A percentile compares a stretch with the other conserved stretches of the same genome.
Conservation (phyloP, 2,329 filamentous ascomycete genomes). For the Colletotrichum horii region DNA sequence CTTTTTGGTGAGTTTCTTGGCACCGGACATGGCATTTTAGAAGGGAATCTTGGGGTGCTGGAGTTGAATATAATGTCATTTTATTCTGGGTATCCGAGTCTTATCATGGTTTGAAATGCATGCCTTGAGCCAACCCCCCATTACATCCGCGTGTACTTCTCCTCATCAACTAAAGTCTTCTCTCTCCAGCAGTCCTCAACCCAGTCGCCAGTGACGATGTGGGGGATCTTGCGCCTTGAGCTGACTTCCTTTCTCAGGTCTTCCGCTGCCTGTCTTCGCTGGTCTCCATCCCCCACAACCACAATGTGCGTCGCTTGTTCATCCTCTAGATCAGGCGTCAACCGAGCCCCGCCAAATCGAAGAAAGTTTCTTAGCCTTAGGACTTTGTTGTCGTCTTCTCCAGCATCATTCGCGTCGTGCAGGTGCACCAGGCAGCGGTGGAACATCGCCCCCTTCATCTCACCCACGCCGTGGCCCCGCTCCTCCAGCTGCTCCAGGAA, state of each 20-base stretch:
- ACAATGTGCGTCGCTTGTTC: conserved; percentile 75
- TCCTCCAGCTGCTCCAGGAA: conserved; percentile 63
- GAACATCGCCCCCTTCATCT: conserved; percentile 59
- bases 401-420: conserved; percentile 23
- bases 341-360: conserved; percentile 70
- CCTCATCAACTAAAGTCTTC: conserved; percentile 80
- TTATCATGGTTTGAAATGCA: background rate
- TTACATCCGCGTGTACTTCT: conserved; percentile 51
- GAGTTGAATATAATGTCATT: conserved; percentile 1
- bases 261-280: conserved; percentile 39
- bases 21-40: background rate
- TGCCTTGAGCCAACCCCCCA: background rate
- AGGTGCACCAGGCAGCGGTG: conserved; percentile 49
- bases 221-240: conserved; percentile 58
- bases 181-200: conserved; percentile 81
- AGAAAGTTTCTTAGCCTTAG: conserved; percentile 59
- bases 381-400: conserved; percentile 32
- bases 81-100: background rate
- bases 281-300: conserved; percentile 46
- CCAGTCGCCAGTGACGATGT: conserved; percentile 76
- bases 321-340: conserved; percentile 57
- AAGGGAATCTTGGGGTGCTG: background rate
- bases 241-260: conserved; percentile 41
- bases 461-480: conserved; percentile 57
- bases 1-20: background rate